Conservation (phyloP, 2,329 filamentous ascomycete species). For the Fusarium torulosum region DNA sequence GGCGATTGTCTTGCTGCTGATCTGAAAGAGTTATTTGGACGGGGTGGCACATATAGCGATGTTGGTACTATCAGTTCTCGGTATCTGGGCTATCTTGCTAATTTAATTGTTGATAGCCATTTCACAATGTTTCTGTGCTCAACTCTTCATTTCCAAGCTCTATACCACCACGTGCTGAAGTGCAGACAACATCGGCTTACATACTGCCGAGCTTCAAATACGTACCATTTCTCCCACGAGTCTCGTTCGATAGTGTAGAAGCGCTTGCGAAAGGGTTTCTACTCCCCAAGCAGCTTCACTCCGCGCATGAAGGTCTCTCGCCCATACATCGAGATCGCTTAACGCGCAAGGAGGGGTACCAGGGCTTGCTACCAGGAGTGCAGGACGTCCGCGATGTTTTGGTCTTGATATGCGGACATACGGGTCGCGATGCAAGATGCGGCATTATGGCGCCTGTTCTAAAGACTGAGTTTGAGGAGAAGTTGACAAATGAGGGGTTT, state of each 20-base stretch:
- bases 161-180: slow-evolving; percentile 56
- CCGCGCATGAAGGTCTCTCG: slow-evolving; percentile 70
- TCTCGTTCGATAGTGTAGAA: slow-evolving; percentile 67
- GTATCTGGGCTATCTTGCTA: slow-evolving; percentile 55
- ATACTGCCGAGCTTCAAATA: slow-evolving; percentile 88
- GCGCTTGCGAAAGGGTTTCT: slow-evolving; percentile 74
- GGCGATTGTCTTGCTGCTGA: slow-evolving; percentile 76
- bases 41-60: slow-evolving; percentile 75
- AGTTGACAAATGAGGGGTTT: slow-evolving; percentile 65
- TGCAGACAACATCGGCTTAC: slow-evolving; percentile 74
- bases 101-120: slow-evolving; percentile 74
- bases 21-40: slow-evolving; percentile 76
- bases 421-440: slow-evolving; percentile 83
- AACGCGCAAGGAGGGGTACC: slow-evolving; percentile 65
- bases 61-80: slow-evolving; percentile 57
- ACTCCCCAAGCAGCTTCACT: slow-evolving; percentile 72
- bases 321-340: slow-evolving; percentile 67
- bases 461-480: slow-evolving; percentile 74
- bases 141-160: slow-evolving; percentile 80
- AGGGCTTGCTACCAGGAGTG: slow-evolving; percentile 66
- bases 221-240: slow-evolving; percentile 76
- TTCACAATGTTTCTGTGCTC: slow-evolving; percentile 82
- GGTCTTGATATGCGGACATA: slow-evolving; percentile 92
- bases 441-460: slow-evolving; percentile 83
- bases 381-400: slow-evolving; percentile 74